These are phyloP conservation scores for Ganoderma resinaceum DNA, from an alignment of 1,284 basidiomycete species.

Conservation along the genomic window DNA sequence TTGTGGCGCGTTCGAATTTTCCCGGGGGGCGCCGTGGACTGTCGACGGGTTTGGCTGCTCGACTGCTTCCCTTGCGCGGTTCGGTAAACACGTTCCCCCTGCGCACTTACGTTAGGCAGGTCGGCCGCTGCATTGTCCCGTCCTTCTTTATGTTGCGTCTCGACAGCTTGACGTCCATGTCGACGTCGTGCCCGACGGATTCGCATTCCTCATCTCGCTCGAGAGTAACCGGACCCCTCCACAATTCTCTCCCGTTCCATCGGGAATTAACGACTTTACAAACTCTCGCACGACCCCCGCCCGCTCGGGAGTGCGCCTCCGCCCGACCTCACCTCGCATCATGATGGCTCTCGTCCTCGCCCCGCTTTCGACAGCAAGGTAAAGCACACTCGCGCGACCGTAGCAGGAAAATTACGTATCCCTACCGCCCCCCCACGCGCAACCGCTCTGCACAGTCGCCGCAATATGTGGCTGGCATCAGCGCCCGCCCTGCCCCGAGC, in stretches of 20 bases:
- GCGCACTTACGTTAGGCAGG: background rate
- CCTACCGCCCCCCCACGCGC: background rate
- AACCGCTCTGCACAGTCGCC: background rate
- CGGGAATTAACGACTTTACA: background rate
- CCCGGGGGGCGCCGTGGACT: background rate
- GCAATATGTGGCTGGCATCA: background rate
- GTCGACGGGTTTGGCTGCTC: background rate
- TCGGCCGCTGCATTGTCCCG: background rate
- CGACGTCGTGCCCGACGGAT: background rate
- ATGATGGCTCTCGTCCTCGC: too few relatives aligned
- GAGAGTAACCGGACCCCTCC: too few relatives aligned
- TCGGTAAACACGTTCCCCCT: background rate
- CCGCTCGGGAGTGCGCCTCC: too few relatives aligned
- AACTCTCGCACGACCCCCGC: background rate
- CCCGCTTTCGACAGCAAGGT: too few relatives aligned
- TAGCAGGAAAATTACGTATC: background rate
- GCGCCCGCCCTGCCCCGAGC: background rate
- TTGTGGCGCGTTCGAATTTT: background rate
- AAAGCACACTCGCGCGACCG: background rate
- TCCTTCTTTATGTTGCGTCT: background rate
- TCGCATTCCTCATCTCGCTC: background rate
- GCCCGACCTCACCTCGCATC: too few relatives aligned
- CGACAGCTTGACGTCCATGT: background rate
- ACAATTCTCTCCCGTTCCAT: background rate
- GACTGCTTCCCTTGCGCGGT: background rate